Evolutionary conservation across 306 rosid genomes (phyloP), one percentile per base, ranked within the genome.

Genomic region (Arachis stenosperma): DNA sequence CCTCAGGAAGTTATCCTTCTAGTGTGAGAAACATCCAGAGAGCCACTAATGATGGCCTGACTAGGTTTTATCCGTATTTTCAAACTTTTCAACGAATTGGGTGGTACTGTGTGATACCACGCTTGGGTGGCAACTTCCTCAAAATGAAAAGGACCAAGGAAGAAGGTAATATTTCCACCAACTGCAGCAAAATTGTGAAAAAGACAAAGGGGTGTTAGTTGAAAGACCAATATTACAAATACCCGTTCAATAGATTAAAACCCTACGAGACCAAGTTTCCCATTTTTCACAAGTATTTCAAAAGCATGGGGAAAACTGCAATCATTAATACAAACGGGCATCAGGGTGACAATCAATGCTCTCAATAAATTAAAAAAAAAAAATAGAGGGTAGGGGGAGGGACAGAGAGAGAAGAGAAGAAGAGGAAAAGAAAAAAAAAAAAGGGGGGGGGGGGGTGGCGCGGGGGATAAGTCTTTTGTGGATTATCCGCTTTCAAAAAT

Each of bases 151-250:
- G 88, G 67, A 84, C 88, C 83, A 84, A 78, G 22, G 83, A 27
- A 65, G 88, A 84, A 74, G 88, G 88, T 61, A 84, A 75, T 84
- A 84, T 84, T 70, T 84, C 88, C 79, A 81, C 85, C 79, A 74
- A 70, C 88, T 84, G 88, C 81, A 74, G 17, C 70, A 74, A 74
- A 64, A 66, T 65, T 6, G 22, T 17, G 66, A 47, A 47, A 50
- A 53, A 29, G 15, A 51, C 60, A 41, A 66, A 54, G 4, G 11
- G 42, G 0, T 48, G 14, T 70, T 9, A 30, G 58, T 8, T 40
- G 22, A 75, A 73, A 63, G 42, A 51, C 73, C 33, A 48, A 63
- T 9, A 47, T 30, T 68, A 55, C 39, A 78, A 70, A 71, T 56
- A 75, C 14, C 67, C 41, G 48, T 67, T 8, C 36, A 0, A 70